These are phyloP conservation scores for Phytophthora syringae DNA, from an alignment of 352 stramenopile species.

Conservation along the genomic window DNA sequence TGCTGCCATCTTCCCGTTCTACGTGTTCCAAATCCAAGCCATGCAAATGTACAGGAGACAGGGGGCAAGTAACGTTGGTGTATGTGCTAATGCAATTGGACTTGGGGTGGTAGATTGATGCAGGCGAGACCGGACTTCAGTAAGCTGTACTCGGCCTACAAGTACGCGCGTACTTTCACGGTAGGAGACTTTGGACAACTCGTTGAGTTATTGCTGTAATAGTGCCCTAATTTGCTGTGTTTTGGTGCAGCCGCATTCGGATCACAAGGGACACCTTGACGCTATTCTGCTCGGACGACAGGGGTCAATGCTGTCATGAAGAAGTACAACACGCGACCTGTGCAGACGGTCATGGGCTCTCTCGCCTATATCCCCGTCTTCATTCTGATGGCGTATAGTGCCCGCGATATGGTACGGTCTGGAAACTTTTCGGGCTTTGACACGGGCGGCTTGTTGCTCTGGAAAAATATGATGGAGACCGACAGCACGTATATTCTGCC, in stretches of 20 bases:
- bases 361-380: constrained; percentile 79
- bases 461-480: constrained; percentile 69
- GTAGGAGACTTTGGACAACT: constrained; percentile 34
- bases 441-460: constrained; percentile 65
- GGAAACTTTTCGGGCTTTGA: constrained; percentile 69
- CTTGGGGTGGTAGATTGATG: no score
- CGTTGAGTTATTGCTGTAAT: neutral
- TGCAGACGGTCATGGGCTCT: constrained; percentile 69
- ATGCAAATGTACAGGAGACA: constrained; percentile 52
- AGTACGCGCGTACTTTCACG: constrained; percentile 73
- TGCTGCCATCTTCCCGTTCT: constrained; percentile 72
- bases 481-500: constrained; percentile 72
- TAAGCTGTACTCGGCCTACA: constrained; percentile 76
- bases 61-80: neutral
- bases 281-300: constrained; percentile 56
- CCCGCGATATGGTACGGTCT: constrained; percentile 78
- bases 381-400: constrained; percentile 76
- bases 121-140: constrained; percentile 60
- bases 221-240: constrained; percentile 10
- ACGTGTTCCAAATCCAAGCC: constrained; percentile 73
- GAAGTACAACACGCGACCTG: constrained; percentile 76
- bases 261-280: constrained; percentile 56
- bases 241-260: constrained; percentile 40
- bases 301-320: constrained; percentile 64
- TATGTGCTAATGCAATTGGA: constrained; percentile 20